Conservation (phyloP, 768 basidiomycete species). For the Naganishia friedmannii region DNA sequence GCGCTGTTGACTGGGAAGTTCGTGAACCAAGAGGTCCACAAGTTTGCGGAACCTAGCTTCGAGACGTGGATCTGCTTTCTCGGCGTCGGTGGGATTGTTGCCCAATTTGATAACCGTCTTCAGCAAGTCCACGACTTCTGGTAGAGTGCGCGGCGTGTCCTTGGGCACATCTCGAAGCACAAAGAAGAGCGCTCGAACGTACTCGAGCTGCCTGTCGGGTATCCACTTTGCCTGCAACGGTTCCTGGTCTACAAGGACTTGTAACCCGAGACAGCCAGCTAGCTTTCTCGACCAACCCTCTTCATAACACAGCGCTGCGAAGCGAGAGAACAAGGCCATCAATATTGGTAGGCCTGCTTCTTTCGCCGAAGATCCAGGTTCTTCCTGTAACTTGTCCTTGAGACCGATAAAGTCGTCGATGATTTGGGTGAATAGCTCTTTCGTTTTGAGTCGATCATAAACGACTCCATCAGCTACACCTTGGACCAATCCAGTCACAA, state of each 20-base stretch:
- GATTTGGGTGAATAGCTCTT: slow-evolving; percentile 62
- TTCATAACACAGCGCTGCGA: slow-evolving; percentile 82
- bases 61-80: slow-evolving; percentile 12
- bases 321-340: slow-evolving; percentile 76
- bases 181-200: slow-evolving; percentile 82
- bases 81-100: slow-evolving; percentile 41
- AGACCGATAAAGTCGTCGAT: slow-evolving; percentile 63
- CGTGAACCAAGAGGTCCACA: slow-evolving; percentile 72
- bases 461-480: slow-evolving; percentile 59
- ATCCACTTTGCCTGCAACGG: slow-evolving; percentile 75
- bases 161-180: slow-evolving; percentile 90
- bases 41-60: slow-evolving; percentile 62
- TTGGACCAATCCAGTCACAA: slow-evolving; percentile 73
- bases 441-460: slow-evolving; percentile 55
- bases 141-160: slow-evolving; percentile 77
- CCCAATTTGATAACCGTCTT: slow-evolving; percentile 53
- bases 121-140: slow-evolving; percentile 74
- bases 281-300: slow-evolving; percentile 85
- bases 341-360: slow-evolving; percentile 57
- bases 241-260: slow-evolving; percentile 69
- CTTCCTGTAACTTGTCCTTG: slow-evolving; percentile 32
- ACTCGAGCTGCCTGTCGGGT: slow-evolving; percentile 79
- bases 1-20: slow-evolving; percentile 80
- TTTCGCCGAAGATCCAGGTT: slow-evolving; percentile 3
- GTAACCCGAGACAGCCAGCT: slow-evolving; percentile 83